Percentiles rank a stretch among this genome's conserved stretches.
These are phyloP conservation scores for Corynespora cassiicola DNA, from an alignment of 2,329 filamentous ascomycete species.

Conservation along the genomic window DNA sequence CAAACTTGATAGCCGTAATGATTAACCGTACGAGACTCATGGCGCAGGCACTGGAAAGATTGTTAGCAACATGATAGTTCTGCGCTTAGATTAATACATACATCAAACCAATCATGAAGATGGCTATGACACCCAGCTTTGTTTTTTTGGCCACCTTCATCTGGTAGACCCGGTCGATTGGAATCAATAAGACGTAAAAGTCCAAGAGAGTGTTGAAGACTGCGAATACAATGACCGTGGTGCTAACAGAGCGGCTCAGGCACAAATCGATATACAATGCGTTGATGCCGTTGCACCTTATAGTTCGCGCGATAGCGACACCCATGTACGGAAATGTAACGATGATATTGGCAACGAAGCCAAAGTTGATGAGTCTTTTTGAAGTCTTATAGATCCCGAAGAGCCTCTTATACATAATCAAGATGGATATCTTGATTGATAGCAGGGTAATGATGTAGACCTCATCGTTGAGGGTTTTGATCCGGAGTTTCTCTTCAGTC, in stretches of 20 bases:
- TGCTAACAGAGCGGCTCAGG: neutral
- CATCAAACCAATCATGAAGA: slow-evolving; percentile 9
- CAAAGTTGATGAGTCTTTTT: slow-evolving; percentile 1
- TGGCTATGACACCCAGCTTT: slow-evolving; percentile 6
- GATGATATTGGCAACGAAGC: slow-evolving; percentile 2
- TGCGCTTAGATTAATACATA: neutral
- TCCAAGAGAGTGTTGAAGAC: slow-evolving; percentile 9
- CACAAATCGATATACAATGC: neutral
- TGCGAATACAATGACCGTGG: slow-evolving; percentile 1
- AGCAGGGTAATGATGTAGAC: slow-evolving; percentile 1
- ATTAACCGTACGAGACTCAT: slow-evolving; percentile 4
- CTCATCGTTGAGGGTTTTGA: neutral
- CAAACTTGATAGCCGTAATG: neutral
- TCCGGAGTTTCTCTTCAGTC: neutral
- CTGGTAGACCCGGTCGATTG: neutral
- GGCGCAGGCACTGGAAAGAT: slow-evolving; percentile 2
- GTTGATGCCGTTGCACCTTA: neutral
- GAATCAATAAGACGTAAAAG: slow-evolving; percentile 13
- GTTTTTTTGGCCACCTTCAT: slow-evolving; percentile 2
- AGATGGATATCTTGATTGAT: slow-evolving; percentile 3
- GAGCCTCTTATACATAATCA: slow-evolving; percentile 2
- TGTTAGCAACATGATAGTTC: neutral
- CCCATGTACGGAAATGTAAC: slow-evolving; percentile 4
- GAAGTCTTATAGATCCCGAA: slow-evolving; percentile 3
- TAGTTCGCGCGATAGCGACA: slow-evolving; percentile 1